Evolutionary conservation across 345 rosid species (phyloP).

Genomic region (Moricandia arvensis): DNA sequence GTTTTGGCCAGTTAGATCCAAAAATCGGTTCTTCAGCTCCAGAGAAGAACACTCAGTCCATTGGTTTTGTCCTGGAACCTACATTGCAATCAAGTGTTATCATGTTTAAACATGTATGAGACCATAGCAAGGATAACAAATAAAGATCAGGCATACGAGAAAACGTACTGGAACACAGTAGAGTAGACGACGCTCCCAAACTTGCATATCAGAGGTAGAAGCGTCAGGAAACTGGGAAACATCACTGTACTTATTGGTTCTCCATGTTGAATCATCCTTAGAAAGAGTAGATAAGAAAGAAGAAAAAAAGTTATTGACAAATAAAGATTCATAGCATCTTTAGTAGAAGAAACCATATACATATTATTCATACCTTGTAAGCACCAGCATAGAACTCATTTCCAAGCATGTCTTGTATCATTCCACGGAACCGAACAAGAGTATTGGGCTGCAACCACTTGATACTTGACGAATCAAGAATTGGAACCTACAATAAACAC

Average conservation of each 20-base stretch:
- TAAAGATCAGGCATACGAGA: not conserved
- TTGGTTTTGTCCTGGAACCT: conserved; percentile 82
- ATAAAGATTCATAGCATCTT: not conserved
- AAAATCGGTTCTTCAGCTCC: conserved; percentile 23
- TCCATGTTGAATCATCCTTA: conserved; percentile 77
- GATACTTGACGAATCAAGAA: conserved; percentile 50
- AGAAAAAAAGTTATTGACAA: not conserved
- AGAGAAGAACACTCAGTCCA: conserved; percentile 66
- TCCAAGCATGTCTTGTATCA: conserved; percentile 97
- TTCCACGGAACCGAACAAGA: conserved; percentile 82
- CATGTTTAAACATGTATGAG: not conserved
- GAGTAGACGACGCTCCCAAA: conserved; percentile 90
- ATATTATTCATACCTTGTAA: conserved; percentile 53
- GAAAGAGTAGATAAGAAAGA: not conserved
- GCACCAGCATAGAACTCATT: conserved; percentile 95
- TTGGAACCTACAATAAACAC: conserved; percentile 53
- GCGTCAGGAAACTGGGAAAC: conserved; percentile 54
- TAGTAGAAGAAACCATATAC: not conserved
- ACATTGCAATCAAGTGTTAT: conserved; percentile 6
- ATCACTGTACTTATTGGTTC: conserved; percentile 83
- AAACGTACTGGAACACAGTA: conserved; percentile 76
- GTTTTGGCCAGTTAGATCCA: conserved; percentile 43
- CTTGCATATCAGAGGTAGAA: conserved; percentile 49
- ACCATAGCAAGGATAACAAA: not conserved
- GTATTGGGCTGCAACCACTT: conserved; percentile 62